Evolutionary conservation across 2,329 filamentous ascomycete species (phyloP).

Genomic region (Cladophialophora chaetospira): DNA sequence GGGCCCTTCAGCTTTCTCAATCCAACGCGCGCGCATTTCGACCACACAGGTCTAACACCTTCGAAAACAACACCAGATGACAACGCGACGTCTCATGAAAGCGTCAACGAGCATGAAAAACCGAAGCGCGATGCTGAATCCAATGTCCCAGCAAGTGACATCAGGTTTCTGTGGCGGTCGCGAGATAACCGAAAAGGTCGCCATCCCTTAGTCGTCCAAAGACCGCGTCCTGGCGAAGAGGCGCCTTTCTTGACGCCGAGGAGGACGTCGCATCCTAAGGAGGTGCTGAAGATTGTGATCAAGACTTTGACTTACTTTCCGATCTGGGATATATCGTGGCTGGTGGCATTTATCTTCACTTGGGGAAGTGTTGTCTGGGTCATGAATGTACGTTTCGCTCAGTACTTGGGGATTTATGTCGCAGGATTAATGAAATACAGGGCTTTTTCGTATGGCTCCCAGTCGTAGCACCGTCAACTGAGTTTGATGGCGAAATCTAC

Average conservation of each 20-base stretch:
- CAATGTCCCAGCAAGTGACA: conserved; percentile 31
- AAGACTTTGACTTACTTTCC: conserved; percentile 56
- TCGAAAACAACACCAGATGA: conserved; percentile 14
- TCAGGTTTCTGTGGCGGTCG: conserved; percentile 45
- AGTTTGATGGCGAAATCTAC: conserved; percentile 48
- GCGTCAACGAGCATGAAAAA: not conserved
- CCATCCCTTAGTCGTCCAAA: conserved; percentile 44
- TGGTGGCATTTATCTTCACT: conserved; percentile 58
- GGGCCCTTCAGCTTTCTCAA: conserved; percentile 54
- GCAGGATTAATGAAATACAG: no score
- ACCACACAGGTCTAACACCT: conserved; percentile 8
- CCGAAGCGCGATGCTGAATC: conserved; percentile 13
- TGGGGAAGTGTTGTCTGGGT: conserved; percentile 58
- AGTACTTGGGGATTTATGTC: no score
- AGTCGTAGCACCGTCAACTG: conserved; percentile 48
- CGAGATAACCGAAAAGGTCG: conserved; percentile 53
- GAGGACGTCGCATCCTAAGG: conserved; percentile 38
- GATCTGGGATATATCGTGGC: conserved; percentile 60
- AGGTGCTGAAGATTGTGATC: conserved; percentile 42
- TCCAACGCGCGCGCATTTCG: conserved; percentile 49
- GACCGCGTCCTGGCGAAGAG: conserved; percentile 36
- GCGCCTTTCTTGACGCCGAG: conserved; percentile 37
- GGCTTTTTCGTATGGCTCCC: conserved; percentile 62
- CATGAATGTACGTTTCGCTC: conserved; percentile 42
- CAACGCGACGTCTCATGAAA: conserved; percentile 13